Evolutionary conservation across 2,329 filamentous ascomycete species (phyloP).

Genomic region (Aspergillus pseudoterreus): DNA sequence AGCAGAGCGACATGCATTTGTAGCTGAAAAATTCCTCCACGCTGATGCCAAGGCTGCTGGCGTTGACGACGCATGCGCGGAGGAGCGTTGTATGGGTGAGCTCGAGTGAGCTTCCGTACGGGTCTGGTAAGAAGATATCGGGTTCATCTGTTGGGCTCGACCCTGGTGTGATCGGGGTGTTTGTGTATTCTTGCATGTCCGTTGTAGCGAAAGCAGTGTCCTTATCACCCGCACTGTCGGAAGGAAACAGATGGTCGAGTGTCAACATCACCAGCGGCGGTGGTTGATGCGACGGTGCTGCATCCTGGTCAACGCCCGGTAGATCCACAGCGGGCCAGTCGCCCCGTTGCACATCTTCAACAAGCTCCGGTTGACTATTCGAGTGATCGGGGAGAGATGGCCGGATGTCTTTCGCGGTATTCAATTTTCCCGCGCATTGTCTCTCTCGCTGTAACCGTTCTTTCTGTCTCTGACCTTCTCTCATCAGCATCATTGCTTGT

Average conservation of each 20-base stretch:
- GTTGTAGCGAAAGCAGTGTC: too few relatives aligned
- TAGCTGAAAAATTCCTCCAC: slow-evolving; percentile 8
- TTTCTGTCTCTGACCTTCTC: slow-evolving; percentile 14
- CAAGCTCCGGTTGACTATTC: too few relatives aligned
- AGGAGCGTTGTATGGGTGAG: not conserved
- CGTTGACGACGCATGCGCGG: slow-evolving; percentile 8
- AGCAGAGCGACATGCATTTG: slow-evolving; percentile 19
- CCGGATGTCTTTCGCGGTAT: not conserved
- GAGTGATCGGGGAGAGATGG: not conserved
- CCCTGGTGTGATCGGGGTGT: not conserved
- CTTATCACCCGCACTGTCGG: not conserved
- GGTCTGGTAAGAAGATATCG: not conserved
- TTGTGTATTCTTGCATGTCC: not conserved
- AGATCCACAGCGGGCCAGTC: not conserved
- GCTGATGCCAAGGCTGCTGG: slow-evolving; percentile 6
- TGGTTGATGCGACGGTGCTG: not conserved
- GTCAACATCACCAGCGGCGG: not conserved
- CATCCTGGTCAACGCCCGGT: too few relatives aligned
- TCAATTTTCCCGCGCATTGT: not conserved
- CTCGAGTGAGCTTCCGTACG: slow-evolving; percentile 4
- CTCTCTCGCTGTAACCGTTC: slow-evolving; percentile 2
- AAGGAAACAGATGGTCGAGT: slow-evolving; percentile 1
- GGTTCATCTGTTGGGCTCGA: not conserved
- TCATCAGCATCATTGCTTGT: not conserved
- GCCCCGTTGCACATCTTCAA: not conserved